These are phyloP conservation scores for Suhomyces taliae DNA, from an alignment of 1,139 yeast genomes.

Conservation along the genomic window DNA sequence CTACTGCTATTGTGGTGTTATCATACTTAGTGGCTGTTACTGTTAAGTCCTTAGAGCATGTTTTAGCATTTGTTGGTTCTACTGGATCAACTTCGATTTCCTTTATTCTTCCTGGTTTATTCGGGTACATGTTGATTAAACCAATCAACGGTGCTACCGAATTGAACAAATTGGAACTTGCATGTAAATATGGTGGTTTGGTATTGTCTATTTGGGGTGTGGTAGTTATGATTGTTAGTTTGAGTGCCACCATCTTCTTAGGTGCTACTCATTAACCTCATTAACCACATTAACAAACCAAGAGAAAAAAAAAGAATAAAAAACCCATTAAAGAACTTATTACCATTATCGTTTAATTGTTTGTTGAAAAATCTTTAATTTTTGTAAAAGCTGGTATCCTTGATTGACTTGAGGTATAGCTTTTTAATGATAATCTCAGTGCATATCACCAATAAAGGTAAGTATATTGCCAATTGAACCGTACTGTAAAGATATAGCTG, in stretches of 20 bases:
- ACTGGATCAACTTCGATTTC: slow-evolving; percentile 95
- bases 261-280: slow-evolving; percentile 48
- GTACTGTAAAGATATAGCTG: too few species aligned
- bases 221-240: slow-evolving; percentile 73
- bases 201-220: slow-evolving; percentile 73
- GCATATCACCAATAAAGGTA: too few species aligned
- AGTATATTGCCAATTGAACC: too few species aligned
- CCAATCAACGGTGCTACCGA: slow-evolving; percentile 38
- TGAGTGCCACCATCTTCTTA: slow-evolving; percentile 69
- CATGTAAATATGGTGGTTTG: slow-evolving; percentile 59
- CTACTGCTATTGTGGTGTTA: slow-evolving; percentile 57
- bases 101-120: slow-evolving; percentile 87
- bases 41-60: slow-evolving; percentile 78
- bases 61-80: slow-evolving; percentile 89
- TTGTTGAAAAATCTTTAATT: too few species aligned
- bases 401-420: too few species aligned
- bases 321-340: too few species aligned
- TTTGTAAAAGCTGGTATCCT: too few species aligned
- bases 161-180: slow-evolving; percentile 39
- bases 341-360: too few species aligned
- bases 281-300: background rate
- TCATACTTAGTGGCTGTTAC: slow-evolving; percentile 76
- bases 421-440: too few species aligned
- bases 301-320: too few species aligned
- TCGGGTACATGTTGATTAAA: slow-evolving; percentile 69